These are phyloP conservation scores for Populus hybrid DNA, from an alignment of 441 rosid species.

Conservation along the genomic window DNA sequence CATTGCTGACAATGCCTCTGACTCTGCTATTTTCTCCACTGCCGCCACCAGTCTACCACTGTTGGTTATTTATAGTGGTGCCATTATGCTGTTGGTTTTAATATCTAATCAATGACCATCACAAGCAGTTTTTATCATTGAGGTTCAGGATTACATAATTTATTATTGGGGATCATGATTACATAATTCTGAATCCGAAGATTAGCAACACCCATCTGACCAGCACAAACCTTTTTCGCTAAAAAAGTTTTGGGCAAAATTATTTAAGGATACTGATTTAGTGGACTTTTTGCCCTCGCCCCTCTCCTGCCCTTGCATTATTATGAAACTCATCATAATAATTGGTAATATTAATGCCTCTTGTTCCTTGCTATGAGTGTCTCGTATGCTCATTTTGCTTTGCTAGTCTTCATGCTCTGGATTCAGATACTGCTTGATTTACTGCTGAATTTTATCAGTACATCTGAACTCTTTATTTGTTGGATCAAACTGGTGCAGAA, in stretches of 20 bases:
- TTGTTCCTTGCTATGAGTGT: background rate
- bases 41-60: background rate
- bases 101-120: background rate
- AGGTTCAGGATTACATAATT: background rate
- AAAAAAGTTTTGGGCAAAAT: background rate
- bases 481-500: slow-evolving; percentile 46
- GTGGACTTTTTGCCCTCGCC: background rate
- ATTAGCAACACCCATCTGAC: background rate
- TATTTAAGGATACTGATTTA: background rate
- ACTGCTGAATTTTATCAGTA: background rate
- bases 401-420: background rate
- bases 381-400: background rate
- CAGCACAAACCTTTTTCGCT: too few relatives aligned
- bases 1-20: background rate
- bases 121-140: background rate
- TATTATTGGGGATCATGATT: background rate
- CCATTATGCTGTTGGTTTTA: background rate
- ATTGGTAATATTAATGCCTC: background rate
- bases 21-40: background rate
- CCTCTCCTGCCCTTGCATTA: background rate
- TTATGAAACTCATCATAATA: background rate
- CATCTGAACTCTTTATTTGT: background rate
- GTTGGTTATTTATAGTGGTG: background rate
- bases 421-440: background rate
- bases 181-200: background rate